Conservation (phyloP, 163 green algal genomes). For the Volvox carteri region DNA sequence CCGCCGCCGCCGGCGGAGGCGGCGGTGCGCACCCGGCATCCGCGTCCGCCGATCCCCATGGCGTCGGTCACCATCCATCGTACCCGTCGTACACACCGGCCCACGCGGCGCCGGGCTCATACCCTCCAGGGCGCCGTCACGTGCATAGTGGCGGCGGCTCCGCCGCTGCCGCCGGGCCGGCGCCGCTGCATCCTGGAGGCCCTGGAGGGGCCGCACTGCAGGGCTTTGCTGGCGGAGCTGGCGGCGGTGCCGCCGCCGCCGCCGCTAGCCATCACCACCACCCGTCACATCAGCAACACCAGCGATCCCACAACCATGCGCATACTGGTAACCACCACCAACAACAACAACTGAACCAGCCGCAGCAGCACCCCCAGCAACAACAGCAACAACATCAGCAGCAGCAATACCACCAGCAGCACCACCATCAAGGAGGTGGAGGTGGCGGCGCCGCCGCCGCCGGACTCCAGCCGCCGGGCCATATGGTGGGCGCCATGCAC, state of each 20-base stretch:
- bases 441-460: not conserved
- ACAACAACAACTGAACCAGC: not conserved
- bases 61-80: not conserved
- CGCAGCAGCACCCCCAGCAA: not conserved
- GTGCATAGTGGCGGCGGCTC: not conserved
- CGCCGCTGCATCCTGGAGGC: not conserved
- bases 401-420: not conserved
- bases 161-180: not conserved
- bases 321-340: not conserved
- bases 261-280: not conserved
- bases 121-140: slow-evolving; percentile 4
- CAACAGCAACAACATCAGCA: not conserved
- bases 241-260: not conserved
- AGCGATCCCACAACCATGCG: not conserved
- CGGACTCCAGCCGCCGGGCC: not conserved
- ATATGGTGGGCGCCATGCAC: not conserved
- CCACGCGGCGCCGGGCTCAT: not conserved
- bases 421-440: not conserved
- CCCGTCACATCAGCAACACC: not conserved
- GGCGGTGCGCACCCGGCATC: not conserved
- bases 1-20: not conserved
- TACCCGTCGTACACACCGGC: not conserved
- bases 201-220: not conserved
- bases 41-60: not conserved
- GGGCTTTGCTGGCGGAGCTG: not conserved